Evolutionary conservation across 2,329 filamentous ascomycete genomes (phyloP), one percentile per base, ranked within the genome.

Genomic region (Hawksworthiomyces lignivorus): DNA sequence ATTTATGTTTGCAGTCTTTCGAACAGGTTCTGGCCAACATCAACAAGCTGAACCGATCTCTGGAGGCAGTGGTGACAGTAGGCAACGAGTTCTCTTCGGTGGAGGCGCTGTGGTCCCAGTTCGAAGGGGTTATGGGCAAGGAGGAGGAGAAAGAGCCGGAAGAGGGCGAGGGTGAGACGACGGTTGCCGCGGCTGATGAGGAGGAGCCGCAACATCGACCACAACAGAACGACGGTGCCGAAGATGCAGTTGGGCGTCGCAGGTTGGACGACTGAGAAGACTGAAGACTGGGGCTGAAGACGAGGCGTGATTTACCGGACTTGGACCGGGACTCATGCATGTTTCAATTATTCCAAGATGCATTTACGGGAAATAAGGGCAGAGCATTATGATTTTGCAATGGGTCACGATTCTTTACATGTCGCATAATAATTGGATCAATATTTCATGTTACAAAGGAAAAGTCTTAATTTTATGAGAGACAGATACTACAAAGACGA

Each of bases 1-100:
- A n/a, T n/a, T n/a, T n/a, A n/a, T n/a, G n/a, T n/a, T n/a, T 15
- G 9, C 50, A 82, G 77, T 78, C 70, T 62, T 77, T 98, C 59
- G 92, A 97, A 56, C 82, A 92, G 55, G 88, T 95, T 45, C 81
- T 98, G 9, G 85, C 89, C 54, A 96, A 95, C 56, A 87, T 97
- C 62, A 98, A 97, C 66, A 89, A 89, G 54, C 68, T 98, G 45
- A 98, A 97, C 61, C 81, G 90, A 26, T 90, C 84, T 29, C 69
- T 98, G 15, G 90, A 98, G 63, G 85, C 88, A 43, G 84, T 97
- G 17, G 89, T 94, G 46, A 82, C 87, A 35, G 90, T 90, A 68
- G 92, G 92, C 28, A 95, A 95, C 63, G 92, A 98, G 57, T 96
- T 98, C 64, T 82, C 85, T n/a, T 89, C 87, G 4, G 92, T 98